These are phyloP conservation scores for Solanum hybrid DNA, from an alignment of 305 asterid species.

Conservation along the genomic window DNA sequence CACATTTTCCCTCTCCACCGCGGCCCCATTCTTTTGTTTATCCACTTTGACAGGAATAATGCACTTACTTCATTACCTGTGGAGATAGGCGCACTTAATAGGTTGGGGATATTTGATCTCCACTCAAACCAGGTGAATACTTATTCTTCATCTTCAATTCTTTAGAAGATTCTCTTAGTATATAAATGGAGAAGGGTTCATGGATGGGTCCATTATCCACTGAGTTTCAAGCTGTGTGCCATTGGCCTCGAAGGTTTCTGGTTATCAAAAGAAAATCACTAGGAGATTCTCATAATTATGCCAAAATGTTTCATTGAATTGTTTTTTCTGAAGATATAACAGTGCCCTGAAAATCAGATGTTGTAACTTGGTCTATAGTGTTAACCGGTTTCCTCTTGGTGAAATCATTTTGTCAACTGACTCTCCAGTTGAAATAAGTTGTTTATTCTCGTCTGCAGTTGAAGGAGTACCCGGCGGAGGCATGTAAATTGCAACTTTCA, in stretches of 20 bases:
- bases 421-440: neutral
- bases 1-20: neutral
- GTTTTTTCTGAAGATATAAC: neutral
- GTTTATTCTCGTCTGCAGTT: constrained; percentile 41
- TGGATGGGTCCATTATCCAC: neutral
- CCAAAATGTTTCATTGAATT: neutral
- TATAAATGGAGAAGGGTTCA: neutral
- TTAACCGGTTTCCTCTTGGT: constrained; percentile 6
- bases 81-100: constrained; percentile 66
- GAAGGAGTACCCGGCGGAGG: constrained; percentile 85
- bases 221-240: neutral
- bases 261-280: neutral
- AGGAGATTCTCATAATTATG: neutral
- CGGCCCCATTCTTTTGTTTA: constrained; percentile 8
- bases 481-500: constrained; percentile 74
- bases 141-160: constrained; percentile 5
- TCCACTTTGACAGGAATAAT: constrained; percentile 48
- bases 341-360: neutral
- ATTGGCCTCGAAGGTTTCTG: neutral
- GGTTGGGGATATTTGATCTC: constrained; percentile 88
- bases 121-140: constrained; percentile 82
- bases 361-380: neutral
- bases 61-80: constrained; percentile 59
- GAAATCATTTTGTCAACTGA: constrained; percentile 6
- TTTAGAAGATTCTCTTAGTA: neutral